Evolutionary conservation across 2,329 filamentous ascomycete species (phyloP).

Genomic region (Alternaria tenuissima): DNA sequence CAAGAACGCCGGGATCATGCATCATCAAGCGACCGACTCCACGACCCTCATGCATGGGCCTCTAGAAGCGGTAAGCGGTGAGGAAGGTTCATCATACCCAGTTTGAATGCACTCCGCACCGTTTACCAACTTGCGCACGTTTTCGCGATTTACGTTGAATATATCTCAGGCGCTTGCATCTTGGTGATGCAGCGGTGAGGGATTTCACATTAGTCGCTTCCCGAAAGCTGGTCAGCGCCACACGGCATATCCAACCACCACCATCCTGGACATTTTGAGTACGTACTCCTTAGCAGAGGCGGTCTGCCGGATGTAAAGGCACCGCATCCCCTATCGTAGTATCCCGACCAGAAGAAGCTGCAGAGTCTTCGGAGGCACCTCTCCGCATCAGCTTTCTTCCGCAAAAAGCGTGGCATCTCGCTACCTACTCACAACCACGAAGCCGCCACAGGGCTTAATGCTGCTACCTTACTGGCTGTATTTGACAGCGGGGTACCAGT

Average conservation of each 20-base stretch:
- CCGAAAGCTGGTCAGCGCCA: slow-evolving; percentile 10
- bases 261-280: slow-evolving; percentile 15
- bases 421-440: slow-evolving; percentile 25
- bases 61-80: slow-evolving; percentile 26
- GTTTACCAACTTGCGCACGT: slow-evolving; percentile 2
- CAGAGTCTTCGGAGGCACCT: slow-evolving; percentile 34
- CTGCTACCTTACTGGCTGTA: slow-evolving; percentile 20
- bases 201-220: slow-evolving; percentile 12
- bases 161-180: slow-evolving; percentile 13
- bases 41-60: slow-evolving; percentile 20
- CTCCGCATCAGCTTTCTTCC: slow-evolving; percentile 22
- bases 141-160: slow-evolving; percentile 8
- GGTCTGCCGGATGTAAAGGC: slow-evolving; percentile 36
- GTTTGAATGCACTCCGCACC: not conserved
- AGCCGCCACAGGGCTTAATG: slow-evolving; percentile 22
- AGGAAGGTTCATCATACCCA: slow-evolving; percentile 4
- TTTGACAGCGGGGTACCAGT: slow-evolving; percentile 7
- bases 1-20: slow-evolving; percentile 15
- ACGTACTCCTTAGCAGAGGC: slow-evolving; percentile 18
- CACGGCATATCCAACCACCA: slow-evolving; percentile 14
- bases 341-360: slow-evolving; percentile 24
- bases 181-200: slow-evolving; percentile 27
- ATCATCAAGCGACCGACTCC: slow-evolving; percentile 18
- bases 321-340: slow-evolving; percentile 25
- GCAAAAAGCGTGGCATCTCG: slow-evolving; percentile 17